Evolutionary conservation across 345 rosid species (phyloP), one percentile per base, ranked within the genome.

Genomic region (Hirschfeldia incana): DNA sequence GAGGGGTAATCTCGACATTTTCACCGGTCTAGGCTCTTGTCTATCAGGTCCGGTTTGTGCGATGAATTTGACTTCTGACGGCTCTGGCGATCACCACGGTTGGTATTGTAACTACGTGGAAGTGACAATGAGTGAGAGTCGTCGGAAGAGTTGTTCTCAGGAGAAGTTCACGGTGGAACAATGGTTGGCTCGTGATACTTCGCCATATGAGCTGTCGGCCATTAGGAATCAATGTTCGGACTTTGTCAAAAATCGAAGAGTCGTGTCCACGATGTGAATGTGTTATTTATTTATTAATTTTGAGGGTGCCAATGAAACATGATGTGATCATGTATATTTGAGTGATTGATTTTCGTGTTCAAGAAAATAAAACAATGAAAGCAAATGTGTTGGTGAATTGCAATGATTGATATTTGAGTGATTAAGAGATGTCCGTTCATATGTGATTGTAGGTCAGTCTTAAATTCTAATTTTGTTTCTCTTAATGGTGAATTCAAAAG

Each of bases 81-180:
- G 96, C 1, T 85, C 87, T 0, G 98, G 99, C 0, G 36, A 72
- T 0, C 89, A 86, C 74, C 97, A 88, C 49, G 98, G 99, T 5
- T 93, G 96, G 99, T 93, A 95, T 87, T 80, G 86, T 68, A 91
- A 93, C 80, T 95, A 95, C 82, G 92, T 93, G 39, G 97, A 95
- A 89, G 88, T 90, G n/a, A 90, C 93, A 0, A 27, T 83, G 60
- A 86, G 94, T 3, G 89, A 90, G 37, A 81, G 74, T 59, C 82
- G 74, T 65, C 93, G 87, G 65, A 55, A 34, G 9, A 12, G 81
- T 3, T 95, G 99, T 72, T 39, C 82, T 5, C 90, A 87, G 70
- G 75, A 85, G 85, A 75, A 68, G 85, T 95, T 95, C 80, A 80
- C 72, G 53, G 85, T 93, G 67, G 99, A 95, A 83, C 98, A 93